Base-by-base conservation (phyloP, 805 yeast species). In the Ogataea trehalophila region DNA sequence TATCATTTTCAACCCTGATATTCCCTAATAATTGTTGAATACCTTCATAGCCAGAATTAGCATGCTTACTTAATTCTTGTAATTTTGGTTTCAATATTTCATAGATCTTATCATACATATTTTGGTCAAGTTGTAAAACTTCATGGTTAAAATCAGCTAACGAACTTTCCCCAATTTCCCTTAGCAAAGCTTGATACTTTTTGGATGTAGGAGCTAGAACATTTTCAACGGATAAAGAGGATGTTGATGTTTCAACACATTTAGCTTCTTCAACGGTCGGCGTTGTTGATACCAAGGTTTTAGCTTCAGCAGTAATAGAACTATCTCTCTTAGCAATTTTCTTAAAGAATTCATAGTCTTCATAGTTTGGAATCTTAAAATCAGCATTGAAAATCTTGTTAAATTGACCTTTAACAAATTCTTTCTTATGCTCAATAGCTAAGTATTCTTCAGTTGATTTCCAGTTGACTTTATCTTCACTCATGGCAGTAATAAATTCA, bases 81-180 rank as follows among this genome's bases (percentile, higher is more conserved):
- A 77, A 54, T n/a, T 56, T 48, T 2, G 63, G 59, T n/a, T 63
- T 67, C 34, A 77, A 50, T 4, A 47, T 41, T 5, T 68, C 66
- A 36, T 61, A 60, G 11, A 70, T 46, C 2, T 58, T 51, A 4
- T 52, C 51, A 15, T 70, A 49, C 23, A 62, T 58, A 7, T 52
- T 51, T 1, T 50, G 40, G 36, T 70, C 68, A 7, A 70, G 44
- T 5, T 55, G 54, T 5, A 56, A 51, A 11, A 75, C 63, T 26
- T 75, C 71, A 2, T 52, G 49, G 34, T 69, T 64, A 47, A 75
- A 74, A 43, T 71, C 69, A 14, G 56, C 58, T 37, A 66, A 52
- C 3, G 78, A 71, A 41, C 69, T 71, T 13, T 60, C 54, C 31
- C 71, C 65, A 33, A 74, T 72, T 16, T 60, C 65, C 23, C 63